phyloP scores from a whole-genome alignment of 2,329 filamentous ascomycete species.

The Ophiostoma angusticollis region DNA sequence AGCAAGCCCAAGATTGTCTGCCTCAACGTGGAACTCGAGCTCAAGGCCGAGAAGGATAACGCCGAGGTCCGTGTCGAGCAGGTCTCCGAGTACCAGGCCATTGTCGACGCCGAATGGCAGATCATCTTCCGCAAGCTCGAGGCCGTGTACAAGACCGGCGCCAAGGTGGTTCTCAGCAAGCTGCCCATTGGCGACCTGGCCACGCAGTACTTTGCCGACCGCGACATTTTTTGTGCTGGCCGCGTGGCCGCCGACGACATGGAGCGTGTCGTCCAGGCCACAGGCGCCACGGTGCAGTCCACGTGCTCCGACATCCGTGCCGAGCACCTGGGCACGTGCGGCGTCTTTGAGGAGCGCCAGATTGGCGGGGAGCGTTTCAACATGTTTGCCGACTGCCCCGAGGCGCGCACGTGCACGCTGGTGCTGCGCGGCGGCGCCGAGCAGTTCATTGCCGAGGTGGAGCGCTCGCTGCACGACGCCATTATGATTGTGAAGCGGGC shows the following conservation, averaged over 20 bases:
- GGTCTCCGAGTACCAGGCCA: slow-evolving; percentile 97
- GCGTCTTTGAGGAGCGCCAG: slow-evolving; percentile 84
- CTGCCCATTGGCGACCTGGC: slow-evolving; percentile 94
- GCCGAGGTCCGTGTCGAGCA: slow-evolving; percentile 96
- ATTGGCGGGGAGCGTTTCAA: slow-evolving; percentile 97
- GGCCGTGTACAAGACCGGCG: slow-evolving; percentile 81
- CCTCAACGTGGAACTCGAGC: slow-evolving; percentile 91
- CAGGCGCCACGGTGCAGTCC: slow-evolving; percentile 81
- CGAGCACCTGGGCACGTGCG: slow-evolving; percentile 84
- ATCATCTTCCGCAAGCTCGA: slow-evolving; percentile 99
- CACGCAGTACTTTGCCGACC: slow-evolving; percentile 95
- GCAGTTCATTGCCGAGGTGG: slow-evolving; percentile 98
- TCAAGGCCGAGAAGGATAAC: slow-evolving; percentile 99
- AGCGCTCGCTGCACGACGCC: slow-evolving; percentile 93
- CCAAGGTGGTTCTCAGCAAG: slow-evolving; percentile 95
- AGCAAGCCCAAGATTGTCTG: slow-evolving; percentile 91
- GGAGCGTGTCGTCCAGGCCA: slow-evolving; percentile 91
- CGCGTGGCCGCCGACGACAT: slow-evolving; percentile 85
- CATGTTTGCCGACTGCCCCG: slow-evolving; percentile 92
- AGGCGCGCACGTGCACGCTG: slow-evolving; percentile 92
- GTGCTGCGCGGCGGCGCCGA: slow-evolving; percentile 91
- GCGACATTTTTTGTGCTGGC: slow-evolving; percentile 95
- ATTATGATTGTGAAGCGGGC: slow-evolving; percentile 99
- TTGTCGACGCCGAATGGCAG: slow-evolving; percentile 98
- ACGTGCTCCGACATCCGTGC: slow-evolving; percentile 90